Conservation (phyloP, 768 basidiomycete genomes). For the Rickenella mellea region DNA sequence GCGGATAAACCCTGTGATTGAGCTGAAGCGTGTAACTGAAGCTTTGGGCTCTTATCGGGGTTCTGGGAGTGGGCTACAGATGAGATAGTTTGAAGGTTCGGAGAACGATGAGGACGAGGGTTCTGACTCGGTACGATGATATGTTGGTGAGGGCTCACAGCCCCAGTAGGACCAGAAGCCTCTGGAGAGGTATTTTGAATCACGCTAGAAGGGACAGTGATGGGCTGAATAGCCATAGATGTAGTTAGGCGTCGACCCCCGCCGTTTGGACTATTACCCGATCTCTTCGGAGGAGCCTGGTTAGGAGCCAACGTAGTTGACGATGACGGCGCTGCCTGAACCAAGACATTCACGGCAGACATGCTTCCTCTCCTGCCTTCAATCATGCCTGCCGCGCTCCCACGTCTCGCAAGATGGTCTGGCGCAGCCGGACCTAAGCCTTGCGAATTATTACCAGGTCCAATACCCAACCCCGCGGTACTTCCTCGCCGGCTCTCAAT, state of each 20-base stretch:
- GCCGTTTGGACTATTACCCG: neutral
- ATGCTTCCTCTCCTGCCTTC: neutral
- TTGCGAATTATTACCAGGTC: too few relatives aligned
- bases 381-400: neutral
- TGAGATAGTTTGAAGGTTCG: constrained; percentile 1
- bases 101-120: neutral
- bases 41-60: neutral
- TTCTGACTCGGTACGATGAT: neutral
- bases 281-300: neutral
- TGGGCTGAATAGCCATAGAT: neutral
- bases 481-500: constrained; percentile 65
- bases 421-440: too few relatives aligned
- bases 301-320: neutral
- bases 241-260: neutral
- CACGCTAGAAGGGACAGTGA: neutral
- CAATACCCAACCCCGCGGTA: constrained; percentile 25
- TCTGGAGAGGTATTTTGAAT: neutral
- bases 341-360: neutral
- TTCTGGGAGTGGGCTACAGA: neutral
- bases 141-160: neutral
- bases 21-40: constrained; percentile 10
- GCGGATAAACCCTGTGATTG: constrained; percentile 18
- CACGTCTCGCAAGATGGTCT: too few relatives aligned
- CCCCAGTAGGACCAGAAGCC: neutral
- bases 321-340: neutral